These are phyloP conservation scores for Coemansia sp. DNA, from an alignment of 192 early-diverging fungal species.

Conservation along the genomic window DNA sequence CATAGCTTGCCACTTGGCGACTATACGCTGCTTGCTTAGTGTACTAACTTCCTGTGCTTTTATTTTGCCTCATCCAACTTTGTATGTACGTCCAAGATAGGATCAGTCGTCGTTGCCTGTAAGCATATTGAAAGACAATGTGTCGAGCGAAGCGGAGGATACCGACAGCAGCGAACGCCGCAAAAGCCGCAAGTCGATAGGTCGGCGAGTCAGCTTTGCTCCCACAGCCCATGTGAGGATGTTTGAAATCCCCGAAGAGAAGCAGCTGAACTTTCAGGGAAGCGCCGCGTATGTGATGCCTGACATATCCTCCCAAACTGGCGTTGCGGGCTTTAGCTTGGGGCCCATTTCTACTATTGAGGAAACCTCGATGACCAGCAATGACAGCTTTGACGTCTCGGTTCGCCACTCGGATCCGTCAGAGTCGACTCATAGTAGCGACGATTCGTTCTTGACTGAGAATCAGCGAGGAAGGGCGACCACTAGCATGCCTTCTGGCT, in stretches of 20 bases:
- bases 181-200: constrained; percentile 52
- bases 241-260: constrained; percentile 55
- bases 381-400: constrained; percentile 56
- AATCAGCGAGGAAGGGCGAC: neutral
- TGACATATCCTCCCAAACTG: constrained; percentile 54
- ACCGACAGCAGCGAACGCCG: constrained; percentile 21
- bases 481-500: neutral
- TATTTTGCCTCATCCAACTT: neutral
- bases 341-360: constrained; percentile 42
- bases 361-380: constrained; percentile 53
- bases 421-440: constrained; percentile 43
- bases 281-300: constrained; percentile 45
- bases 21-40: neutral
- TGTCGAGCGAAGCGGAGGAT: constrained; percentile 8
- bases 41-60: neutral
- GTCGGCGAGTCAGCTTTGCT: constrained; percentile 55
- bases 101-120: constrained; percentile 29
- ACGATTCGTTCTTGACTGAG: constrained; percentile 27
- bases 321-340: constrained; percentile 43
- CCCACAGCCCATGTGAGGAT: constrained; percentile 55
- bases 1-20: neutral
- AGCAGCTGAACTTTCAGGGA: constrained; percentile 17
- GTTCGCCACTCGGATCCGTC: constrained; percentile 51
- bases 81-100: constrained; percentile 6
- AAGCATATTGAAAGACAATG: constrained; percentile 32